Base-by-base conservation (phyloP, 352 stramenopile genomes). In the Globisporangium mamillatum region DNA sequence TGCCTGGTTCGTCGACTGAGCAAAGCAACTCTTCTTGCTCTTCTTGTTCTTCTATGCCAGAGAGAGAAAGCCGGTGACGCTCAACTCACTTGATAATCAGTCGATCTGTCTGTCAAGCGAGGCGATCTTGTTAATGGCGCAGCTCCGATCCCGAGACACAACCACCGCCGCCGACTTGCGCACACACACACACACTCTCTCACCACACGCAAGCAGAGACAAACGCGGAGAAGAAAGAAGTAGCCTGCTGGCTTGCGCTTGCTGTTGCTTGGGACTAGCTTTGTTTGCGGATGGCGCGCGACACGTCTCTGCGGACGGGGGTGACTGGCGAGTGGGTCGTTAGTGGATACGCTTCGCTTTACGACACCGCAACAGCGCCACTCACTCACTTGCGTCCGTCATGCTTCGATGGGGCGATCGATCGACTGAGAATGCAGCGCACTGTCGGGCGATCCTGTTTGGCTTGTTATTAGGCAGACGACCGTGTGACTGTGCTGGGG, bases 351-450 rank as follows among this genome's bases (percentile, higher is more conserved):
- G 53, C 53, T 27, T 44, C 36, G 36, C 14, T 5, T 48, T 48
- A 65, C 60, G 27, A 65, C 22, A 8, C 16, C 29, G 55, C 60
- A 48, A 65, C 60, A 22, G 12, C 38, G 58, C 20, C 22, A 38
- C 60, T 56, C 44, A 27, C 22, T 24, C 58, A 25, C 27, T 36
- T 41, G 38, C 41, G n/a, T 34, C 8, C 36, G 25, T 46, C n/a
- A 14, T 54, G 38, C 36, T 55, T 64, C 41, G 58, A 63, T 63
- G 58, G 58, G 58, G 59, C 59, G 59, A 64, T 55, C 58, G 58
- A 27, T 63, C 57, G 55, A 38, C 16, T 32, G 55, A 29, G 53
- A 58, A 25, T 16, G 53, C 36, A 56, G 9, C 8, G 50, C 22
- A 56, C 22, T 25, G n/a, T 56, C 12, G 25, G 9, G 27, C 29